A percentile compares a stretch with the other conserved stretches of the same genome.
These are phyloP conservation scores for Malassezia cuniculi DNA, from an alignment of 1,284 basidiomycete species.

Conservation along the genomic window DNA sequence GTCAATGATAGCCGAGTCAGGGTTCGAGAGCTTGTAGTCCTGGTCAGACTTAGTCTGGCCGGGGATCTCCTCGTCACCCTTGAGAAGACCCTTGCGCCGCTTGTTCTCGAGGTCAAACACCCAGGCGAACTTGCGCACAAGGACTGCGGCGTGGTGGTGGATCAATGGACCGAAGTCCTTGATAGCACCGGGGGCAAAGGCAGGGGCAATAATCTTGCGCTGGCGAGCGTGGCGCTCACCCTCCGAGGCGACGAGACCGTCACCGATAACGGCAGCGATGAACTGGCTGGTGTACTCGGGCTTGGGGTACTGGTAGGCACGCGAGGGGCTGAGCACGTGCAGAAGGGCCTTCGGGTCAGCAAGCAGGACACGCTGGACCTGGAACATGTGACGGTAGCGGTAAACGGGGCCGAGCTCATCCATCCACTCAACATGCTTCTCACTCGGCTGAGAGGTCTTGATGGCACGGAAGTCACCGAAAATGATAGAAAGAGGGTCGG, in stretches of 20 bases:
- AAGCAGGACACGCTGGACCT: conserved; percentile 28
- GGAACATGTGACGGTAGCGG: conserved; percentile 35
- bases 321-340: conserved; percentile 27
- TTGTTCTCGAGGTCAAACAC: conserved; percentile 18
- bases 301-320: conserved; percentile 39
- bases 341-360: conserved; percentile 32
- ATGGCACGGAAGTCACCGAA: conserved; percentile 17
- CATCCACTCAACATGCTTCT: conserved; percentile 16
- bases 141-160: conserved; percentile 17
- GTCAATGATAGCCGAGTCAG: conserved; percentile 15
- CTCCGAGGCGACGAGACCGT: conserved; percentile 35
- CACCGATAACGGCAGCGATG: conserved; percentile 28
- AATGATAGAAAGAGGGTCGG: conserved; percentile 8
- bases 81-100: conserved; percentile 18
- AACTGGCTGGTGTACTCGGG: conserved; percentile 21
- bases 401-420: conserved; percentile 19
- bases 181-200: conserved; percentile 24
- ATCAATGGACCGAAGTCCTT: conserved; percentile 21
- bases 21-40: neutral
- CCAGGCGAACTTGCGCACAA: conserved; percentile 18
- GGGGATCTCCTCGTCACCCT: neutral
- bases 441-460: conserved; percentile 9
- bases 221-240: conserved; percentile 37
- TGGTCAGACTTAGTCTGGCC: conserved; percentile 3
- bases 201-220: conserved; percentile 26